These are phyloP conservation scores for Fusarium pseudograminearum DNA, from an alignment of 2,329 filamentous ascomycete species.

Conservation along the genomic window DNA sequence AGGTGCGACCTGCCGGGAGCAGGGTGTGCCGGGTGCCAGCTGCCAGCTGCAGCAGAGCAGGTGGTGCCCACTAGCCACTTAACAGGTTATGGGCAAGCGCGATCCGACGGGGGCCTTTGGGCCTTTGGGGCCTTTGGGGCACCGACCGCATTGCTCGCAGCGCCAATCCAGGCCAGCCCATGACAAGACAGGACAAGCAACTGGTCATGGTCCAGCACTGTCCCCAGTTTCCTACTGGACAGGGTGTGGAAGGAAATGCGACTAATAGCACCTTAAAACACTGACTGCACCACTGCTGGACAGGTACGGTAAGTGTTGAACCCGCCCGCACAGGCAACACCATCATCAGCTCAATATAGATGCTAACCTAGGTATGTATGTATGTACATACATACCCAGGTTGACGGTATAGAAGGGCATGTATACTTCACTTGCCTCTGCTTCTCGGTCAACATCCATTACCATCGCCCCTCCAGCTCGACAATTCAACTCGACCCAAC, in stretches of 20 bases:
- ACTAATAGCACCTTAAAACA: conserved; percentile 26
- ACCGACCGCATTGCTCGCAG: conserved; percentile 31
- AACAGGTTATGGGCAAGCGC: conserved; percentile 42
- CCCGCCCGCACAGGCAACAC: conserved; percentile 23
- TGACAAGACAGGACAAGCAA: conserved; percentile 25
- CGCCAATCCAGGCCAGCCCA: conserved; percentile 22
- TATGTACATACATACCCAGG: too few relatives aligned
- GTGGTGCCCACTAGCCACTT: conserved; percentile 38
- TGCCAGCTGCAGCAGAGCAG: conserved; percentile 44
- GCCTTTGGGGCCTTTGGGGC: conserved; percentile 1
- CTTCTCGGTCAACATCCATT: conserved; percentile 5
- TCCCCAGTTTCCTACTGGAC: conserved; percentile 33
- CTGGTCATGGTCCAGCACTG: conserved; percentile 24
- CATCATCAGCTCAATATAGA: conserved; percentile 25
- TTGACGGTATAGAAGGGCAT: conserved; percentile 12
- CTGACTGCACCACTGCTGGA: conserved; percentile 3
- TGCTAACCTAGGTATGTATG: conserved; percentile 2
- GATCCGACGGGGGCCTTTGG: conserved; percentile 27
- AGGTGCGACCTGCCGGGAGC: conserved; percentile 41
- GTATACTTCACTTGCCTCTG: conserved; percentile 3
- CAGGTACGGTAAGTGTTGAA: conserved; percentile 2
- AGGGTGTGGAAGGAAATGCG: conserved; percentile 19
- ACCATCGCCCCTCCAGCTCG: conserved; percentile 2
- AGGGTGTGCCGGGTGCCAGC: conserved; percentile 42
- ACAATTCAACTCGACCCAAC: background rate